A percentile compares a stretch with the other conserved stretches of the same genome.
phyloP scores from a whole-genome alignment of 2,329 filamentous ascomycete genomes.

The Ceratocystis smalleyi region DNA sequence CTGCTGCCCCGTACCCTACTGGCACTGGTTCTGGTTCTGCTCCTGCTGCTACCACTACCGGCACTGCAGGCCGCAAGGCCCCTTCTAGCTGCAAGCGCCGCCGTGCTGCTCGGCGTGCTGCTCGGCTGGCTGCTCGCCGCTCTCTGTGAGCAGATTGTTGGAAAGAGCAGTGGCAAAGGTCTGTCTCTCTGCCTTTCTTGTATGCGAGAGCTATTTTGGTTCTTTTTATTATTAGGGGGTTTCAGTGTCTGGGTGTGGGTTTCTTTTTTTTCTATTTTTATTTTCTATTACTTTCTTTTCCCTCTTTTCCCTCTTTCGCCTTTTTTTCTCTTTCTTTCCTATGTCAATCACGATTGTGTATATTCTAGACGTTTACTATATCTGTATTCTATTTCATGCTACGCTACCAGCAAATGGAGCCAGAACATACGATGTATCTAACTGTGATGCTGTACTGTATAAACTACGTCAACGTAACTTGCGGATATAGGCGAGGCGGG shows the following conservation, averaged over 20 bases:
- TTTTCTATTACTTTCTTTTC: conserved; percentile 8
- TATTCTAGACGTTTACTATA: conserved; percentile 1
- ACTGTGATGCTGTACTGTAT: neutral
- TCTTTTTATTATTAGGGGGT: neutral
- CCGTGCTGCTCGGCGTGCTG: conserved; percentile 8
- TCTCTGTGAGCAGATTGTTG: neutral
- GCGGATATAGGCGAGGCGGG: neutral
- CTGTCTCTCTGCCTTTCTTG: neutral
- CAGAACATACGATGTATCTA: neutral
- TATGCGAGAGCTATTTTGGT: neutral
- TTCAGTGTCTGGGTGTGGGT: neutral
- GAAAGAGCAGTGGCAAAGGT: neutral
- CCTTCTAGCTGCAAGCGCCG: conserved; percentile 10
- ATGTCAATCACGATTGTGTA: conserved; percentile 11
- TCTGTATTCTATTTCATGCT: neutral
- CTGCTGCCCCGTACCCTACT: neutral
- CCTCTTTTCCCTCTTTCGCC: conserved; percentile 4
- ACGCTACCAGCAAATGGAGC: neutral
- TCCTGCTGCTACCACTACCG: neutral
- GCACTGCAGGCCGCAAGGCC: neutral
- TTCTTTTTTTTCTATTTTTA: too few species aligned
- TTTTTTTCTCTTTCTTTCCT: conserved; percentile 10
- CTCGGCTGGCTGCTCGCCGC: neutral
- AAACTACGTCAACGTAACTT: neutral
- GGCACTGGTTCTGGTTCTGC: neutral